Percentiles rank a stretch among this genome's conserved stretches.
These are phyloP conservation scores for Ballota nigra DNA, from an alignment of 257 asterid species.

Conservation along the genomic window DNA sequence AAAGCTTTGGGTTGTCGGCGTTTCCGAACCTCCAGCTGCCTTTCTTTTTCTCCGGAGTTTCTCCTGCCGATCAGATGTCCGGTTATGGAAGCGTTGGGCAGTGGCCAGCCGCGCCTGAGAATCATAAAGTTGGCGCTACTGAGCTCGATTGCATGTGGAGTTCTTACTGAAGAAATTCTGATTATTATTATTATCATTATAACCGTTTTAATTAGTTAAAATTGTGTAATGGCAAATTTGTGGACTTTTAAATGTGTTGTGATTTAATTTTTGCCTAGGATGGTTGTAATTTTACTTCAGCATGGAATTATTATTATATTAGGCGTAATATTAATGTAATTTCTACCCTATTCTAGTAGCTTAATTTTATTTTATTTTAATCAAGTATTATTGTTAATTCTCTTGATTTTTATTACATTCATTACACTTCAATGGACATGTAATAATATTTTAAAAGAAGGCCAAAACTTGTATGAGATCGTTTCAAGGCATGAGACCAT, in stretches of 20 bases:
- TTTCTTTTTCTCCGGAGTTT: slow-evolving; percentile 34
- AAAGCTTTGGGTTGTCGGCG: slow-evolving; percentile 26
- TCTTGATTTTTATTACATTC: no score
- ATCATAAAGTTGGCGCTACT: slow-evolving; percentile 44
- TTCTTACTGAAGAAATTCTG: slow-evolving; percentile 25
- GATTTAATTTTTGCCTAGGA: background rate
- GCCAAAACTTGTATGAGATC: no score
- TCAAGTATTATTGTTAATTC: no score
- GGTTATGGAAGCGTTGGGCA: slow-evolving; percentile 27
- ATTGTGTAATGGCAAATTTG: background rate
- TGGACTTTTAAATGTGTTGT: background rate
- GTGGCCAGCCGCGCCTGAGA: slow-evolving; percentile 50
- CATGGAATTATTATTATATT: background rate
- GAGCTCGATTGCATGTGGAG: slow-evolving; percentile 93
- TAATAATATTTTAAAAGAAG: no score
- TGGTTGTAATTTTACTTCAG: background rate
- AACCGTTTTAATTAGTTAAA: background rate
- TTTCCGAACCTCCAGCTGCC: slow-evolving; percentile 67
- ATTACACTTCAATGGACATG: no score
- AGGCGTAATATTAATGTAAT: background rate
- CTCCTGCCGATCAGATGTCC: slow-evolving; percentile 30
- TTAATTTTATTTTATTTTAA: no score
- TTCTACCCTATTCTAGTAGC: no score
- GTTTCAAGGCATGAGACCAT: no score
- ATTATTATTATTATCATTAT: background rate